phyloP scores from a whole-genome alignment of 2,329 filamentous ascomycete genomes.

The Ophiostoma sp. region DNA sequence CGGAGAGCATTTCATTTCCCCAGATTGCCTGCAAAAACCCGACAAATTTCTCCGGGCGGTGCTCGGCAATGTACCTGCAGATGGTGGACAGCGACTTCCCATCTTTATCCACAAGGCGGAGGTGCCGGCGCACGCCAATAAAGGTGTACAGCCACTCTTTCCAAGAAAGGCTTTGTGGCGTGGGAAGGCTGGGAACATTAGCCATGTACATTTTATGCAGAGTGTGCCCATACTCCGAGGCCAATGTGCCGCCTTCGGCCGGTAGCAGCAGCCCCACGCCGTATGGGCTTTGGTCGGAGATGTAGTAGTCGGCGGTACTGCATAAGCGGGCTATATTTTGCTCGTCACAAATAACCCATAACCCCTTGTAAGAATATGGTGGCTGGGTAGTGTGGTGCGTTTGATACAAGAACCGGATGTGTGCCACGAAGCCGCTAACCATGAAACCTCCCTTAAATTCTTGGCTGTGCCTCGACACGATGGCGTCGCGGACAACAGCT shows the following conservation, averaged over 20 bases:
- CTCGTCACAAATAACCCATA: neutral
- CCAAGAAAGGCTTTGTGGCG: neutral
- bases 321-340: neutral
- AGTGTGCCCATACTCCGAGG: neutral
- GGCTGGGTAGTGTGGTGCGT: neutral
- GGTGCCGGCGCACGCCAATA: slow-evolving; percentile 3
- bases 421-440: neutral
- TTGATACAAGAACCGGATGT: neutral
- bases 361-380: neutral
- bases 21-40: neutral
- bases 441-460: too few relatives aligned
- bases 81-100: neutral
- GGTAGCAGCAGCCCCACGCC: neutral
- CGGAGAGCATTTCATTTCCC: neutral
- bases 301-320: neutral
- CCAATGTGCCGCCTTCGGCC: neutral
- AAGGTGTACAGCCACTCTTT: neutral
- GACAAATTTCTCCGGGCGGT: slow-evolving; percentile 6
- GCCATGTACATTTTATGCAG: neutral
- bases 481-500: neutral
- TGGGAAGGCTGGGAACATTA: neutral
- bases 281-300: neutral
- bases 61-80: neutral
- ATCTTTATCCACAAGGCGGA: neutral
- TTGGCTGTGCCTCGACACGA: neutral